A percentile compares a stretch with the other conserved stretches of the same genome.
phyloP scores from a whole-genome alignment of 305 asterid genomes.

The Stenogyne calaminthoides region DNA sequence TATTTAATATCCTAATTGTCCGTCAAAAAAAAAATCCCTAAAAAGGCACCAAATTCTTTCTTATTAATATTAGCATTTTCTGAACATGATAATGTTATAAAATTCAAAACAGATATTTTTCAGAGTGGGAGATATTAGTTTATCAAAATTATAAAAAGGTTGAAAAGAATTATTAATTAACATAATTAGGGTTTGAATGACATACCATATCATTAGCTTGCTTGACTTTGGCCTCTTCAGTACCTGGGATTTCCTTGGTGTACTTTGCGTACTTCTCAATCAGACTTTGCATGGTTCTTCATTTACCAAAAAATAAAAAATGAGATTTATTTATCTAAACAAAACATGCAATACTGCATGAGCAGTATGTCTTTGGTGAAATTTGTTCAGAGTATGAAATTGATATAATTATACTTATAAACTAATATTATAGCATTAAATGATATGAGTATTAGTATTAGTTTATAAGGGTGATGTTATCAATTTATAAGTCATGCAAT shows the following conservation, averaged over 20 bases:
- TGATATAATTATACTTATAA: no score
- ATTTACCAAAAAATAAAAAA: background rate
- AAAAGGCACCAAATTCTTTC: constrained; percentile 59
- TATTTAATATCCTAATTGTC: background rate
- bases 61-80: background rate
- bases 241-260: constrained; percentile 40
- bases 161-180: background rate
- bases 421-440: no score
- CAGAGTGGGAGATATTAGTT: background rate
- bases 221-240: constrained; percentile 42
- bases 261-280: no score
- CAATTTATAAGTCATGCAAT: no score
- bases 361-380: no score
- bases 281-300: constrained; percentile 74
- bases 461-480: no score
- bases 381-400: no score
- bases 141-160: constrained; percentile 6
- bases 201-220: constrained; percentile 47
- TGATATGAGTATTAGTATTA: no score
- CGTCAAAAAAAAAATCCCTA: background rate
- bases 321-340: background rate
- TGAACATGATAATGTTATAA: constrained; percentile 10
- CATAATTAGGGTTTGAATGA: background rate
- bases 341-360: no score
- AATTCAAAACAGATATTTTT: background rate